Conservation (phyloP, 2,329 filamentous ascomycete genomes). For the Xylaria sp. region DNA sequence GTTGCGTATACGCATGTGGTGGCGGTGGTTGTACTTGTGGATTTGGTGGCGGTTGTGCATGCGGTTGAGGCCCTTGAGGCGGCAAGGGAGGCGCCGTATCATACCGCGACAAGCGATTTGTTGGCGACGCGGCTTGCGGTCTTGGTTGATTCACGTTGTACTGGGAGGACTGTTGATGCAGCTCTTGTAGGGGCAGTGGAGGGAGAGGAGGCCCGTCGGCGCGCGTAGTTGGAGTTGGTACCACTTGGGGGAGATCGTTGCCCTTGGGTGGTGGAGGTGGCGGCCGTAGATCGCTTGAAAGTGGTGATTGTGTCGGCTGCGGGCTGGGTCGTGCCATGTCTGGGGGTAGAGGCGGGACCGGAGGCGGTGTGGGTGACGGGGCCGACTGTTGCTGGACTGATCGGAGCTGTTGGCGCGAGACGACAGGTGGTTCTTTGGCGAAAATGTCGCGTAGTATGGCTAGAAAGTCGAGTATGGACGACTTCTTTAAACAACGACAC, state of each 20-base stretch:
- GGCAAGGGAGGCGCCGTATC: conserved; percentile 49
- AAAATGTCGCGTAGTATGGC: conserved; percentile 87
- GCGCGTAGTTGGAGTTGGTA: conserved; percentile 49
- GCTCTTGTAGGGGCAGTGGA: conserved; percentile 48
- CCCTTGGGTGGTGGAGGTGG: conserved; percentile 67
- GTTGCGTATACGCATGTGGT: conserved; percentile 42
- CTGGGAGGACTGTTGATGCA: conserved; percentile 43
- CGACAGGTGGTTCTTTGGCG: conserved; percentile 91
- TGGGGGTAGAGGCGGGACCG: conserved; percentile 76
- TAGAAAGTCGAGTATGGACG: conserved; percentile 83
- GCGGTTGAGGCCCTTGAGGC: conserved; percentile 44
- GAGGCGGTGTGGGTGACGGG: conserved; percentile 65
- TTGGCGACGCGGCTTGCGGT: conserved; percentile 35
- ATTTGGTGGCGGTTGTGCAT: conserved; percentile 38
- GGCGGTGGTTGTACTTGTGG: conserved; percentile 34
- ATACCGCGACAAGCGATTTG: conserved; percentile 49
- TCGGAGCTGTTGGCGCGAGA: conserved; percentile 72
- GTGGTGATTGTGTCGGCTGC: conserved; percentile 49
- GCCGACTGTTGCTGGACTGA: conserved; percentile 50
- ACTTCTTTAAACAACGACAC: conserved; percentile 66
- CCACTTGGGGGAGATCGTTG: conserved; percentile 43
- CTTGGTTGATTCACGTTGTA: conserved; percentile 35
- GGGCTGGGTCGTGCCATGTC: conserved; percentile 63
- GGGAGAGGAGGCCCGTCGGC: conserved; percentile 48
- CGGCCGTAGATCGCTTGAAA: conserved; percentile 50